Base-by-base conservation (phyloP, 139 green algal species). In the Pedinophyceae sp. region DNA sequence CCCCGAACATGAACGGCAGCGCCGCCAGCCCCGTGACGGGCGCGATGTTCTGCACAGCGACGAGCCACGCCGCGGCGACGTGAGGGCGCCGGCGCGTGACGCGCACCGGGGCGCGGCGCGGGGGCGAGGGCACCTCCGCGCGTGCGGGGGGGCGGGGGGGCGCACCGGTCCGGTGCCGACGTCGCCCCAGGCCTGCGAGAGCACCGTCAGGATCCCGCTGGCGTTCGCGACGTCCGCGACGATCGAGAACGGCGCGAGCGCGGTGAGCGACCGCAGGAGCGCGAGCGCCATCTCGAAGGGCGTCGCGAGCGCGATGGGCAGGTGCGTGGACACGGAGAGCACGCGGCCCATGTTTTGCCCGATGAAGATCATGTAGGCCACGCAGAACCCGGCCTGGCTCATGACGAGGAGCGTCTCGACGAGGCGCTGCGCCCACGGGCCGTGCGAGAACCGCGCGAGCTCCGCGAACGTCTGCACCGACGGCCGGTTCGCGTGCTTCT, bases 341-440 rank as follows among this genome's bases (percentile, higher is more conserved):
- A n/a, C n/a, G n/a, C n/a, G n/a, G n/a, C n/a, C n/a, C 13, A 77
- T 50, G 27, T 71, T 79, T 15, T 73, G 30, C 7, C 43, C 59
- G 52, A 80, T 75, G 61, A 80, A 80, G 13, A 80, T 38, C 47
- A 80, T 40, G 60, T 80, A 80, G 2, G 72, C 69, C 15, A 78
- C 50, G 24, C 60, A 78, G 54, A 72, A 80, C 22, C 72, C 72
- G 17, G 54, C 57, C 53, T 80, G 72, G 28, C 59, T 70, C 2
- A 79, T 24, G 16, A 80, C 61, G 24, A 80, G 61, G 50, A 72
- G 28, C 28, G 52, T 29, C 28, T 71, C 64, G 22, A 62, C 52
- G n/a, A 66, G 16, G 5, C 22, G 46, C 49, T 64, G 52, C 13
- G 10, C 27, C 51, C 51, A 47, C 30, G 13, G n/a, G 51, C 18